Conservation (phyloP, 169 alveolate species). For the Plasmodium fragile region DNA sequence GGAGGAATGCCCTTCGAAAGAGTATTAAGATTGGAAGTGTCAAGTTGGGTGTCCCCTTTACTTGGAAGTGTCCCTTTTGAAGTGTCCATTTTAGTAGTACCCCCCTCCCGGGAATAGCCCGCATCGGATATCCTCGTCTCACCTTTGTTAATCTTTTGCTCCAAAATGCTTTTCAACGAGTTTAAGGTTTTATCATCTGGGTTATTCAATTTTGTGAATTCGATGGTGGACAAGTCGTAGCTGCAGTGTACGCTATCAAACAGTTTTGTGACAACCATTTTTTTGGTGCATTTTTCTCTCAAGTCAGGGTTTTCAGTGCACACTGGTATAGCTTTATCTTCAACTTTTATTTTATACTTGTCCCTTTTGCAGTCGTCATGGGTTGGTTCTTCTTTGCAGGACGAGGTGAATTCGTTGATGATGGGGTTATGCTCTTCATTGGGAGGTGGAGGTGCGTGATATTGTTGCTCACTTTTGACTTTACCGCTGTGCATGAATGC, state of each 20-base stretch:
- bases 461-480: neutral
- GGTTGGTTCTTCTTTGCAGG: neutral
- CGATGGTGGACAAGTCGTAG: conserved; percentile 39
- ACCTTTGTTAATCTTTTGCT: conserved; percentile 38
- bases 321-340: neutral
- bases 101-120: neutral
- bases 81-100: no score
- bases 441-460: neutral
- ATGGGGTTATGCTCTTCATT: neutral
- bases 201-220: conserved; percentile 23
- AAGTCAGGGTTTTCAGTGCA: neutral
- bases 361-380: neutral
- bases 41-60: neutral
- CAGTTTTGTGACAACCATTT: conserved; percentile 47
- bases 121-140: neutral
- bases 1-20: neutral
- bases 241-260: conserved; percentile 57
- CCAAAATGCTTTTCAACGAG: conserved; percentile 24
- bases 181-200: conserved; percentile 36
- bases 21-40: neutral
- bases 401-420: neutral
- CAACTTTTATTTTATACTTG: neutral
- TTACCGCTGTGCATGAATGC: neutral
- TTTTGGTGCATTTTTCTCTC: neutral
- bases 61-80: neutral